Evolutionary conservation across 1,139 yeast genomes (phyloP).

Genomic region (Geotrichum histeridarum): DNA sequence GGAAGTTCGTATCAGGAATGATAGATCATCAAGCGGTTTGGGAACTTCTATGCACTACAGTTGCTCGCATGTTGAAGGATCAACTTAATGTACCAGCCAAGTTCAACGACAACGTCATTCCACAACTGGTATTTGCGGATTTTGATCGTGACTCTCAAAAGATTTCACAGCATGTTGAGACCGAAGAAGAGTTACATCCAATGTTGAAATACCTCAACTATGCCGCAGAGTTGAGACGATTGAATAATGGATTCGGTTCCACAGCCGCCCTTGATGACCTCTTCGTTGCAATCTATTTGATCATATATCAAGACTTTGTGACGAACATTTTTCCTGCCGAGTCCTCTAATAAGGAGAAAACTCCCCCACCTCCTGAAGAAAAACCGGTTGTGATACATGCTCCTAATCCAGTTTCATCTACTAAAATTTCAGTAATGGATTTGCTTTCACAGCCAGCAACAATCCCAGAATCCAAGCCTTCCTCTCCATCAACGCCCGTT

Average conservation of each 20-base stretch:
- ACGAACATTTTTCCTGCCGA: constrained; percentile 9
- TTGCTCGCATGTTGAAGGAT: constrained; percentile 49
- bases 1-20: constrained; percentile 76
- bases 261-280: constrained; percentile 76
- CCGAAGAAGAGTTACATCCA: constrained; percentile 21
- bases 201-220: constrained; percentile 41
- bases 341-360: background rate
- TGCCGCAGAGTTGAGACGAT: constrained; percentile 58
- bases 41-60: constrained; percentile 51
- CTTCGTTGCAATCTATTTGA: constrained; percentile 56
- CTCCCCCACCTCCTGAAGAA: background rate
- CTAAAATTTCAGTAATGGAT: constrained; percentile 26
- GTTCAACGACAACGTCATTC: constrained; percentile 52
- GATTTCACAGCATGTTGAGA: constrained; percentile 26
- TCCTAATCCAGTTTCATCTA: constrained; percentile 14
- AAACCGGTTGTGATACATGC: constrained; percentile 5
- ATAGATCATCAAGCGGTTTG: constrained; percentile 56
- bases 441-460: constrained; percentile 21
- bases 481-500: constrained; percentile 14
- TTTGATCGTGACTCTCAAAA: constrained; percentile 35
- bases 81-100: constrained; percentile 44
- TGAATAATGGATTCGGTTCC: constrained; percentile 79
- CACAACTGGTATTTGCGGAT: constrained; percentile 45
- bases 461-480: constrained; percentile 16
- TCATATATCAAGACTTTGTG: constrained; percentile 37